These are phyloP conservation scores for Nemania sp. DNA, from an alignment of 2,329 filamentous ascomycete genomes.

Conservation along the genomic window DNA sequence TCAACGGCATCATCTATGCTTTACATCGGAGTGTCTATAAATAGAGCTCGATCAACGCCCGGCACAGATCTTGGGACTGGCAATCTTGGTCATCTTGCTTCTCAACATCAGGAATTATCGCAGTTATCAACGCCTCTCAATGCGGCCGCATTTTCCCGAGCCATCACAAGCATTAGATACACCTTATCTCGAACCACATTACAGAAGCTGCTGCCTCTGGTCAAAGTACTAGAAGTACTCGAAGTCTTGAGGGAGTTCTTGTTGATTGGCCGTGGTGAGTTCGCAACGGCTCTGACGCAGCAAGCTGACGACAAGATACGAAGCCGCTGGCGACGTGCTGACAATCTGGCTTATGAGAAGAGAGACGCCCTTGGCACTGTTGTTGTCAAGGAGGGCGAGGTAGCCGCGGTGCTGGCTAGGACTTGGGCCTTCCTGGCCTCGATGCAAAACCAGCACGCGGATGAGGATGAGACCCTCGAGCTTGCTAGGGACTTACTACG, in stretches of 20 bases:
- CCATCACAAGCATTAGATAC: slow-evolving; percentile 74
- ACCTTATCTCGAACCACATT: slow-evolving; percentile 83
- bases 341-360: slow-evolving; percentile 61
- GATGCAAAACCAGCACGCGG: slow-evolving; percentile 68
- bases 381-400: slow-evolving; percentile 83
- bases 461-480: slow-evolving; percentile 83
- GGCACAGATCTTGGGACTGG: slow-evolving; percentile 48
- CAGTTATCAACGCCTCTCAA: slow-evolving; percentile 74
- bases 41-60: slow-evolving; percentile 71
- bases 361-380: slow-evolving; percentile 64
- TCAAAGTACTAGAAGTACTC: slow-evolving; percentile 75
- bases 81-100: slow-evolving; percentile 64
- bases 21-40: slow-evolving; percentile 87
- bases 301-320: slow-evolving; percentile 81
- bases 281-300: slow-evolving; percentile 81
- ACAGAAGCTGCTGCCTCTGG: slow-evolving; percentile 77
- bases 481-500: slow-evolving; percentile 77
- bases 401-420: slow-evolving; percentile 73
- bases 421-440: slow-evolving; percentile 81
- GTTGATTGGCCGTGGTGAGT: slow-evolving; percentile 84
- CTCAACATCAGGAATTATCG: slow-evolving; percentile 71
- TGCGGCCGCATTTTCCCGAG: slow-evolving; percentile 67
- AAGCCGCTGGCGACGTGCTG: slow-evolving; percentile 69
- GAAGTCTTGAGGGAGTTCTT: slow-evolving; percentile 84
- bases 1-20: slow-evolving; percentile 80